These are phyloP conservation scores for Calophaca sinica DNA, from an alignment of 306 rosid species.

Conservation along the genomic window DNA sequence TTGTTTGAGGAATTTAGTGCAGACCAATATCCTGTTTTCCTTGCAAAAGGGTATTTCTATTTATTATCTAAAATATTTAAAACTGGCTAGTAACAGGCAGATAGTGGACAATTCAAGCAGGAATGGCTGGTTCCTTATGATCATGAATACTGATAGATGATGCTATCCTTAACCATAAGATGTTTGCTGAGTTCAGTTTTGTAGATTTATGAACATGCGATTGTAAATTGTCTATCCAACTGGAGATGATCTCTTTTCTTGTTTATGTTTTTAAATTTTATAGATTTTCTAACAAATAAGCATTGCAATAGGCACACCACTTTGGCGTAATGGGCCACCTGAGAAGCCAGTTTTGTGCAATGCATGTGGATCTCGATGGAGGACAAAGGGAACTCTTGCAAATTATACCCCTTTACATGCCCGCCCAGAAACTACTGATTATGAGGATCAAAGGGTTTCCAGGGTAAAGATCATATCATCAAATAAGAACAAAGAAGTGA, in stretches of 20 bases:
- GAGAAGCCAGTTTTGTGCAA: conserved; percentile 98
- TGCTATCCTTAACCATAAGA: conserved; percentile 42
- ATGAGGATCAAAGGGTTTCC: conserved; percentile 74
- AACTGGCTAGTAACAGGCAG: conserved; percentile 21
- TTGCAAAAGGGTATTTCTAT: conserved; percentile 24
- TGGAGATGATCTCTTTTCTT: conserved; percentile 36
- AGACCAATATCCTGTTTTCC: conserved; percentile 26
- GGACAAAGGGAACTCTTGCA: conserved; percentile 98
- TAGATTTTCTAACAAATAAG: conserved; percentile 50
- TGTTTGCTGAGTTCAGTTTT: conserved; percentile 36
- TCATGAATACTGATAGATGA: conserved; percentile 22
- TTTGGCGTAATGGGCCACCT: conserved; percentile 99
- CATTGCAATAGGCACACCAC: conserved; percentile 89
- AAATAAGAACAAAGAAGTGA: conserved; percentile 83
- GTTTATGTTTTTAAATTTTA: conserved; percentile 31
- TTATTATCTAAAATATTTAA: conserved; percentile 24
- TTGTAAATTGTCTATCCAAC: conserved; percentile 32
- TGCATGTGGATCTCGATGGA: conserved; percentile 99
- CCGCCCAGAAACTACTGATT: conserved; percentile 75
- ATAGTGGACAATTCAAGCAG: conserved; percentile 29
- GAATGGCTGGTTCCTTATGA: conserved; percentile 37
- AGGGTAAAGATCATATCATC: conserved; percentile 76
- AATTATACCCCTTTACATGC: conserved; percentile 98
- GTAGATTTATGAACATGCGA: conserved; percentile 26
- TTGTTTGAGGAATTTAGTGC: conserved; percentile 31